phyloP scores from a whole-genome alignment of 2,329 filamentous ascomycete species.

The Hypoxylon sp. region DNA sequence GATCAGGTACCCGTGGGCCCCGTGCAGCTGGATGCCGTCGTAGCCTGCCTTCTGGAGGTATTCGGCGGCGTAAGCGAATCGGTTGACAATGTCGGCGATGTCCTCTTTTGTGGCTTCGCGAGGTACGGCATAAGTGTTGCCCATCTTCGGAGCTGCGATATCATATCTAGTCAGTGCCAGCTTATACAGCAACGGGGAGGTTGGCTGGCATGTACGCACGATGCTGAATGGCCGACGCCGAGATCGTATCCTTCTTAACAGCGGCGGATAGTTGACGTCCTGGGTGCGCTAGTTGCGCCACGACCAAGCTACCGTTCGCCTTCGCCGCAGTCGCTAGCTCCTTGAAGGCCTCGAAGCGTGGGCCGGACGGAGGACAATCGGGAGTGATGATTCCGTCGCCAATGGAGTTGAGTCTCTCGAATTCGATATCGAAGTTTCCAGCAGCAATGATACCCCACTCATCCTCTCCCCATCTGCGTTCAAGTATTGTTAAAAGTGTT shows the following conservation, averaged over 20 bases:
- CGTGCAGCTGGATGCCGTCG: constrained; percentile 61
- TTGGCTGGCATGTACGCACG: constrained; percentile 27
- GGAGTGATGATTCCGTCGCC: constrained; percentile 68
- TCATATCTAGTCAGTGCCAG: too few species aligned
- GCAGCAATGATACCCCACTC: constrained; percentile 65
- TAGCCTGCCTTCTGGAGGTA: constrained; percentile 70
- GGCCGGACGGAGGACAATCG: constrained; percentile 59
- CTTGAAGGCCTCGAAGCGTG: constrained; percentile 69
- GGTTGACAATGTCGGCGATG: constrained; percentile 64
- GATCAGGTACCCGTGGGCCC: constrained; percentile 64
- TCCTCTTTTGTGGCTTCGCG: constrained; percentile 62
- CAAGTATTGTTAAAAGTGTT: background rate
- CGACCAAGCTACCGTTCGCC: constrained; percentile 65
- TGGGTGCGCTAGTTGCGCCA: constrained; percentile 70
- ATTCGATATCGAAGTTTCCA: constrained; percentile 72
- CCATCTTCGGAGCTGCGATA: constrained; percentile 23
- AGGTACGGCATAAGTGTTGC: constrained; percentile 55
- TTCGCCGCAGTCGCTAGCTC: constrained; percentile 63
- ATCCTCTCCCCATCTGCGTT: constrained; percentile 64
- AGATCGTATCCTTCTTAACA: constrained; percentile 51
- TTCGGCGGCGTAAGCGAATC: constrained; percentile 66
- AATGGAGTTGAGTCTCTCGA: constrained; percentile 63
- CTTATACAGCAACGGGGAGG: too few species aligned
- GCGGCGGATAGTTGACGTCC: constrained; percentile 60
- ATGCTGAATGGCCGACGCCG: constrained; percentile 51